A percentile compares a stretch with the other conserved stretches of the same genome.
Evolutionary conservation across 805 yeast species (phyloP).

Genomic region (Ascoidea tarda): DNA sequence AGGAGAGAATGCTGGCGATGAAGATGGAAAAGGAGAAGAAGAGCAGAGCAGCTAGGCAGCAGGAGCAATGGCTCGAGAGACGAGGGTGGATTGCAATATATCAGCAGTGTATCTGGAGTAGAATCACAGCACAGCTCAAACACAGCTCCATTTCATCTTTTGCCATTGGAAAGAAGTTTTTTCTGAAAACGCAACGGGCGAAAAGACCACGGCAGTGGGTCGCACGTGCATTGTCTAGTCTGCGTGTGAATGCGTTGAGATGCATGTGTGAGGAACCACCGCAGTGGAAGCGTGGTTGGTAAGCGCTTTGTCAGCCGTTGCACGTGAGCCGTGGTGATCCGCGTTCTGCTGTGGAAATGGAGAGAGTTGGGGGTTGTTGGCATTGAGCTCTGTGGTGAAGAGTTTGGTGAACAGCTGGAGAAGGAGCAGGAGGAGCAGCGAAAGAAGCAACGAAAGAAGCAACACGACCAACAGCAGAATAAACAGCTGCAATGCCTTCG

Average conservation of each 20-base stretch:
- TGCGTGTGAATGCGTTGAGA: too few species aligned
- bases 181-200: neutral
- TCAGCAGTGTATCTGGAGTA: too few species aligned
- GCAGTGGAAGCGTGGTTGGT: neutral
- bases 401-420: neutral
- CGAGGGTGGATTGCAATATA: too few species aligned
- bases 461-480: neutral
- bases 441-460: too few species aligned
- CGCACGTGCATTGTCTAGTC: too few species aligned
- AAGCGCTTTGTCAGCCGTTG: neutral
- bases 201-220: neutral
- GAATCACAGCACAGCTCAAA: too few species aligned
- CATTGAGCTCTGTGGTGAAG: neutral
- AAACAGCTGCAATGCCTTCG: too few species aligned
- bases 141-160: too few species aligned
- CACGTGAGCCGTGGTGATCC: neutral
- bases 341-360: neutral
- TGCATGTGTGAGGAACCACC: too few species aligned
- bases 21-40: neutral
- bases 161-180: too few species aligned
- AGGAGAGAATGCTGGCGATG: neutral
- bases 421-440: neutral
- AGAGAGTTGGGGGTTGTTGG: neutral
- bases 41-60: neutral
- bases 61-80: too few species aligned